These are phyloP conservation scores for Mortierella hygrophila DNA, from an alignment of 192 early-diverging fungal species.

Conservation along the genomic window DNA sequence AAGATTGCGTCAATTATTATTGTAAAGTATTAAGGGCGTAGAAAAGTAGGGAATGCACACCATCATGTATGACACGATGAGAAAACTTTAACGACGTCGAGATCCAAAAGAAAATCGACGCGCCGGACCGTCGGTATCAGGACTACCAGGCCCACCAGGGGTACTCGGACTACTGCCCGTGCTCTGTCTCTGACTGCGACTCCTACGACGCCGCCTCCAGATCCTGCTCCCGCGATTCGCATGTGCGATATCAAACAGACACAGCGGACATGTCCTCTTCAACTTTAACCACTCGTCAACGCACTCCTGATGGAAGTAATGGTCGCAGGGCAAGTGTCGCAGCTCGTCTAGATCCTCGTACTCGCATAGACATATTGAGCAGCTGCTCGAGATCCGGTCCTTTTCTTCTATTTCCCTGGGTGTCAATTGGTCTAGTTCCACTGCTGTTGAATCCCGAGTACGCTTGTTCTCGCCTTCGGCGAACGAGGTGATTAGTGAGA, in stretches of 20 bases:
- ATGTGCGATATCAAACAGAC: constrained; percentile 68
- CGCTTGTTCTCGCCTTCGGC: not conserved
- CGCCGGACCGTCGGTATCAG: not conserved
- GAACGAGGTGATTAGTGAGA: not conserved
- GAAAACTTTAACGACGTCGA: not conserved
- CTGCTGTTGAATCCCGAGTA: not conserved
- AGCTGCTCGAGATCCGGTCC: constrained; percentile 56
- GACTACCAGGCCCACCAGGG: not conserved
- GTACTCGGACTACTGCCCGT: not conserved
- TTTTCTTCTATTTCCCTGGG: constrained; percentile 11
- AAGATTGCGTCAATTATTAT: not conserved
- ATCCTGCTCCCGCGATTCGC: constrained; percentile 21
- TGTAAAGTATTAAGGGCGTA: not conserved
- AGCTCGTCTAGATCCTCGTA: constrained; percentile 85
- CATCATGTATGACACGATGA: not conserved
- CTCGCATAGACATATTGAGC: constrained; percentile 81
- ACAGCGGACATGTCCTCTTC: constrained; percentile 83
- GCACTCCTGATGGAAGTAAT: constrained; percentile 87
- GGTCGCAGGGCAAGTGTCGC: constrained; percentile 77
- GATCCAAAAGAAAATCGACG: constrained; percentile 17
- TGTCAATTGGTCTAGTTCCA: constrained; percentile 10
- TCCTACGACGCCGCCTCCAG: constrained; percentile 14
- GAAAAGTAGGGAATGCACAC: not conserved
- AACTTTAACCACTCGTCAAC: constrained; percentile 87
- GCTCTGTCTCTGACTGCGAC: constrained; percentile 1